Evolutionary conservation across 2,329 filamentous ascomycete genomes (phyloP), one percentile per base, ranked within the genome.

Genomic region (Xylariales sp.): DNA sequence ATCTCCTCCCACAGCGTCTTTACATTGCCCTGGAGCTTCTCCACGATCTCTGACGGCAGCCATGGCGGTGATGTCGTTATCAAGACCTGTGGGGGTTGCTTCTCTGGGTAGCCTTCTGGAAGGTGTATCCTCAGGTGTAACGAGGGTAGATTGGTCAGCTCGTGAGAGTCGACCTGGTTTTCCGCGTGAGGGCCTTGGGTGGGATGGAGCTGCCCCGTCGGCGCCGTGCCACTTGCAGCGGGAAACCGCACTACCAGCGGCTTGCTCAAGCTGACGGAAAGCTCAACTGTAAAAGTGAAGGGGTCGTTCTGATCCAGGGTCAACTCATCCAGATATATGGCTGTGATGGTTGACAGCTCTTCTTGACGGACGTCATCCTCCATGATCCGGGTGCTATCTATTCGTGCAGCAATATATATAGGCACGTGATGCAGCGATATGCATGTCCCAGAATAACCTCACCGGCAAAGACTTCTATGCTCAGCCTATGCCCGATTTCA

Each of bases 251-350:
- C 76, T 5, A 70, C 74, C 39, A 83, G 65, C 8, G 76, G 67
- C 29, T 68, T 63, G 23, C 59, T 61, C 10, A 79, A 72, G 45
- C 70, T 68, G 28, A 83, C 72, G 4, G 77, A 74, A 14, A 83
- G 58, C 30, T 79, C 73, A 40, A 83, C 68, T 29, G 66, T 64
- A 53, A 81, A 72, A 6, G 62, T 64, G 49, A 71, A 70, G n/a
- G 54, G 55, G 41, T 69, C 61, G 21, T 66, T 49, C 6, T 63
- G 53, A 31, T 66, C 56, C 15, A 67, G 55, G 20, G 65, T 65
- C 12, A 85, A 72, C 57, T 85, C 41, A 10, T 44, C 81, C n/a
- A 81, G 81, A 46, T 74, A 85, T 50, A 85, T 85, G 44, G 79
- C 77, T 40, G 69, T 62, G 40, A 85, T 69, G 12, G 78, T 73